Conservation (phyloP, 306 rosid genomes). For the Fragaria ananassa region DNA sequence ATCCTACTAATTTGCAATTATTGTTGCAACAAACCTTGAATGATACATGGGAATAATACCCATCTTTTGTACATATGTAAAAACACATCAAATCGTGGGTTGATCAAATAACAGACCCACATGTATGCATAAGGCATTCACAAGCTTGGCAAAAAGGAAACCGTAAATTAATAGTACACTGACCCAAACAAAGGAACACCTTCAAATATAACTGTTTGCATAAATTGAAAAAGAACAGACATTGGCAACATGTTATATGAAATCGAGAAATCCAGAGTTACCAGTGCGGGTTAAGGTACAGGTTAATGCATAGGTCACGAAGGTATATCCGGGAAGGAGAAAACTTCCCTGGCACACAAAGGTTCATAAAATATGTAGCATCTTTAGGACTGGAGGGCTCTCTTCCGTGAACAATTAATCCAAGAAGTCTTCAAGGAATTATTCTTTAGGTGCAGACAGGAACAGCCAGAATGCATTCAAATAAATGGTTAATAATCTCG, state of each 20-base stretch:
- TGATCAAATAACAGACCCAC: background rate
- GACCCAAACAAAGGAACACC: slow-evolving; percentile 7
- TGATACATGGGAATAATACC: background rate
- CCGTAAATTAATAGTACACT: background rate
- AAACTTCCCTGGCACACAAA: slow-evolving; percentile 28
- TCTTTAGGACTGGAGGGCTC: slow-evolving; percentile 15
- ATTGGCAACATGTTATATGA: slow-evolving; percentile 29
- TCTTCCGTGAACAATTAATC: slow-evolving; percentile 14
- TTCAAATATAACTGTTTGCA: slow-evolving; percentile 30
- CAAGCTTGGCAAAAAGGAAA: background rate
- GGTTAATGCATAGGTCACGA: slow-evolving; percentile 11
- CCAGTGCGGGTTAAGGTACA: slow-evolving; percentile 26
- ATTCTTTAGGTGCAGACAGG: slow-evolving; percentile 21
- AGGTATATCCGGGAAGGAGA: slow-evolving; percentile 16
- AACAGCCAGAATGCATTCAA: slow-evolving; percentile 20
- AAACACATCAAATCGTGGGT: background rate
- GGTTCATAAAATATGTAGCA: slow-evolving; percentile 12
- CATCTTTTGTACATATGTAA: background rate
- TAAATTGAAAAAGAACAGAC: slow-evolving; percentile 19
- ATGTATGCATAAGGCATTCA: background rate
- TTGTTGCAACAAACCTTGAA: background rate
- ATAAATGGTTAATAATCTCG: slow-evolving; percentile 55
- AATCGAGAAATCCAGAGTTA: slow-evolving; percentile 36
- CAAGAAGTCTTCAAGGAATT: slow-evolving; percentile 14
- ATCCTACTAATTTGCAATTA: background rate